Percentiles rank a stretch among this genome's conserved stretches.
phyloP scores from a whole-genome alignment of 2,329 filamentous ascomycete species.

The Cladophialophora psammophila region DNA sequence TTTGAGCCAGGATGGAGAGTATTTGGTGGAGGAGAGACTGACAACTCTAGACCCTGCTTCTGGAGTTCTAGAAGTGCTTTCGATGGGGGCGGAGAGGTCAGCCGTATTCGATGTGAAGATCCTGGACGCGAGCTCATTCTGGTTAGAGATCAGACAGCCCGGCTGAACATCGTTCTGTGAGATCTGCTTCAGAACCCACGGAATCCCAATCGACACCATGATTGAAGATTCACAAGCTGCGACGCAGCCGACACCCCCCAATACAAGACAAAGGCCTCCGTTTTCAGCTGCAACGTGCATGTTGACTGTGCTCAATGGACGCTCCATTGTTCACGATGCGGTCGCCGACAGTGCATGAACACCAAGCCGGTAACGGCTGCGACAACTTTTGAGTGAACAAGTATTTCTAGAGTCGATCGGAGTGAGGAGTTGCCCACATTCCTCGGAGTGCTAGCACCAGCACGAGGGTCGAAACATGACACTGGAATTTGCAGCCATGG shows the following conservation, averaged over 20 bases:
- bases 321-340: conserved; percentile 24
- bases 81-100: conserved; percentile 36
- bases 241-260: conserved; percentile 4
- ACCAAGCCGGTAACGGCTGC: conserved; percentile 1
- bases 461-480: not conserved
- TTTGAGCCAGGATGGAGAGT: conserved; percentile 23
- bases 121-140: conserved; percentile 27
- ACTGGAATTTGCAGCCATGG: conserved; percentile 11
- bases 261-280: conserved; percentile 26
- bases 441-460: conserved; percentile 13
- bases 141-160: not conserved
- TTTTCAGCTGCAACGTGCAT: conserved; percentile 20
- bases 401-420: conserved; percentile 15
- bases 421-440: conserved; percentile 25
- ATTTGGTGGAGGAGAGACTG: conserved; percentile 19
- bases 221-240: not conserved
- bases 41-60: conserved; percentile 36
- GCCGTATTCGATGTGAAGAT: conserved; percentile 23
- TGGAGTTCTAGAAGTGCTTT: conserved; percentile 37
- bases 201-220: not conserved
- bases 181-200: not conserved
- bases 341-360: conserved; percentile 3
- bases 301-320: not conserved
- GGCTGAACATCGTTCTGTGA: conserved; percentile 9
- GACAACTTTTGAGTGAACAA: not conserved